Base-by-base conservation (phyloP, 352 stramenopile genomes). In the Globisporangium parvum region DNA sequence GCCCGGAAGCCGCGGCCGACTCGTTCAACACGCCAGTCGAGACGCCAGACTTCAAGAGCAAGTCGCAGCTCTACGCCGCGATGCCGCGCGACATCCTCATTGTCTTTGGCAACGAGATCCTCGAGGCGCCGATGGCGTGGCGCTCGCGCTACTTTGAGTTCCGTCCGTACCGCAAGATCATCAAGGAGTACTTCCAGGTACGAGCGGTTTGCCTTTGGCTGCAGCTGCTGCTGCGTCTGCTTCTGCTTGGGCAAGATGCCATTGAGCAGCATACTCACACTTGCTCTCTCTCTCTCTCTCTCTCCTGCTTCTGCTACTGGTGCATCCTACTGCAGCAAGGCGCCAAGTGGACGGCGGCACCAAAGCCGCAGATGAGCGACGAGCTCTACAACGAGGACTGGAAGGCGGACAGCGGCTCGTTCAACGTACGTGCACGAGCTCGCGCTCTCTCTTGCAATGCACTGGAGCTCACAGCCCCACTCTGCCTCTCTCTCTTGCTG, bases 91-190 rank as follows among this genome's bases (percentile, higher is more conserved):
- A 96, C 62, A 67, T 96, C 31, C 71, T 95, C 50, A 95, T 96
- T 42, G 82, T 95, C 26, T 87, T 96, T 57, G 87, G 85, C 59
- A 95, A 96, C 47, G 85, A 95, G 70, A 93, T 96, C 53, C 62
- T 96, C 20, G 87, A 96, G 56, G 87, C 87, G 6, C 85, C 87
- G 5, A 96, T 96, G 87, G 85, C 87, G 33, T 96, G 87, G 85
- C 78, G 87, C 47, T 95, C 85, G 54, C 80, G 85, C 3, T 96
- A 87, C 76, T 96, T 95, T 71, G 87, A 96, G 70, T 96, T 87
- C 70, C 80, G 87, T 9, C 87, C 87, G 17, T 96, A 88, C 66
- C 80, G 87, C 47, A 88, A 85, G 57, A 72, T 96, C 53, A 89
- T 95, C 59, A 96, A 95, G 64, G 78, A 95, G 51, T 96, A 96